phyloP scores from a whole-genome alignment of 2,329 filamentous ascomycete genomes.

The Dothistroma pini region DNA sequence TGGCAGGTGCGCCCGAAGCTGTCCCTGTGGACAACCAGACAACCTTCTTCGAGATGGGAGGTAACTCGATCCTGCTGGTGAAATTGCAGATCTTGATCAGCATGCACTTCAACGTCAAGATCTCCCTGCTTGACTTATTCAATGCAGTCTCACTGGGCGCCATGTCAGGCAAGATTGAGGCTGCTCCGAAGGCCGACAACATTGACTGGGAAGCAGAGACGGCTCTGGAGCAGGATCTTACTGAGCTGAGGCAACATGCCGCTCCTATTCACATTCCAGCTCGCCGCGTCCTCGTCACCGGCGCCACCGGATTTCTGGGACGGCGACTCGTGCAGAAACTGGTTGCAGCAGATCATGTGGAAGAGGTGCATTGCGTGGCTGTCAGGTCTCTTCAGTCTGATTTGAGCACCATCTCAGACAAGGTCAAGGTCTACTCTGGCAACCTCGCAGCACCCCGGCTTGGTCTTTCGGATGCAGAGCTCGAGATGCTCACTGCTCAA shows the following conservation, averaged over 20 bases:
- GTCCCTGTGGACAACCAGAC: background rate
- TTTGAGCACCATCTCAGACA: no score
- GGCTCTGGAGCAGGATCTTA: background rate
- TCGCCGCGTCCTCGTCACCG: background rate
- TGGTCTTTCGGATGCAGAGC: no score
- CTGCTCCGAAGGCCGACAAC: background rate
- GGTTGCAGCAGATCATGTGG: background rate
- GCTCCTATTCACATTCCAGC: background rate
- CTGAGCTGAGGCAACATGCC: no score
- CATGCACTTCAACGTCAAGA: conserved; percentile 15
- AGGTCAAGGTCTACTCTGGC: no score
- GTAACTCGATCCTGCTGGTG: conserved; percentile 5
- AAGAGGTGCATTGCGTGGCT: background rate
- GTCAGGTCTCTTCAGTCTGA: background rate
- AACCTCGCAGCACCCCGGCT: no score
- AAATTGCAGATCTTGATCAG: background rate
- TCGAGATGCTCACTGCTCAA: no score
- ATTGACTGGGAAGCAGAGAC: background rate
- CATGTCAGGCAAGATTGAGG: background rate
- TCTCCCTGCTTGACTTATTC: background rate
- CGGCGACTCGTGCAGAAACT: background rate
- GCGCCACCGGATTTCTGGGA: background rate
- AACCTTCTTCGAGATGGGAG: conserved; percentile 6
- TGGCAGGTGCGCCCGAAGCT: background rate
- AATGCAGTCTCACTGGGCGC: background rate